These are phyloP conservation scores for Neonectria magnoliae DNA, from an alignment of 2,329 filamentous ascomycete genomes.

Conservation along the genomic window DNA sequence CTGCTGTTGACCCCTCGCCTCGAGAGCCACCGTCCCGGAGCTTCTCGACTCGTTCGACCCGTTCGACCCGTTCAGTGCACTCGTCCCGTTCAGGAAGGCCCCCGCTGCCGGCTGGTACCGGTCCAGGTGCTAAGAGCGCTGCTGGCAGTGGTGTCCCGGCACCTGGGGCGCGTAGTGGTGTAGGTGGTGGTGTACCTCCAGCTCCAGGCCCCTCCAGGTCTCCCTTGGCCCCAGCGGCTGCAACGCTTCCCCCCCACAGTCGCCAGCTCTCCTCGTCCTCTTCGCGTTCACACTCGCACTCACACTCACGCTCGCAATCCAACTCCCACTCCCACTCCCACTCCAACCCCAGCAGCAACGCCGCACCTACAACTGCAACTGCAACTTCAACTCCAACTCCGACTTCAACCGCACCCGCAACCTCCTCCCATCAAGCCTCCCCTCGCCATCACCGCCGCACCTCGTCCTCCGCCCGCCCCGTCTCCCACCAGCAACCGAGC, in stretches of 20 bases:
- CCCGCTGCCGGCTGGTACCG: constrained; percentile 24
- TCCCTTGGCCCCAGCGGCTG: constrained; percentile 22
- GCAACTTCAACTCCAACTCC: background rate
- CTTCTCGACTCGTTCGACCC: constrained; percentile 48
- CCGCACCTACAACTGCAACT: too few relatives aligned
- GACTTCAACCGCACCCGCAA: constrained; percentile 33
- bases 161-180: background rate
- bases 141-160: constrained; percentile 5
- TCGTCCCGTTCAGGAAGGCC: constrained; percentile 37
- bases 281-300: constrained; percentile 34
- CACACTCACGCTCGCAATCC: constrained; percentile 38
- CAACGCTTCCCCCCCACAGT: constrained; percentile 33
- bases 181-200: constrained; percentile 15
- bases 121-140: constrained; percentile 19
- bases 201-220: constrained; percentile 30
- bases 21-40: constrained; percentile 46
- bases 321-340: constrained; percentile 31
- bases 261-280: constrained; percentile 40
- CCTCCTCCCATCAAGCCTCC: constrained; percentile 36
- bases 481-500: constrained; percentile 55
- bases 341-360: constrained; percentile 27
- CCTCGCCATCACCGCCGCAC: constrained; percentile 51
- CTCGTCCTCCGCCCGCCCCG: constrained; percentile 53
- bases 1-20: constrained; percentile 38
- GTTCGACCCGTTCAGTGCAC: constrained; percentile 41